Conservation (phyloP, 129 eudicot species). For the Tanacetum coccineum region DNA sequence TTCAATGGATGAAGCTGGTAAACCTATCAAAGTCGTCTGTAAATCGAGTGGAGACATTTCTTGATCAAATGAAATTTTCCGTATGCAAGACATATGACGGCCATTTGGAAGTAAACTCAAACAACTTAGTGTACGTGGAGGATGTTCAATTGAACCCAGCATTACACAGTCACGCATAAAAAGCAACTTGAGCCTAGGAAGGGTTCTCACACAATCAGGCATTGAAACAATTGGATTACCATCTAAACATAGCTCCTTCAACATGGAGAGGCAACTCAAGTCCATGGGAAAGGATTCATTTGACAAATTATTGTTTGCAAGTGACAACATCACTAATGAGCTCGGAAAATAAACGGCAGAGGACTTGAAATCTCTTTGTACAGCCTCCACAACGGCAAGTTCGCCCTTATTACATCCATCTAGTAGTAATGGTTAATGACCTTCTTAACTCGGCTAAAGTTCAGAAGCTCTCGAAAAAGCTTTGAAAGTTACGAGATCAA, state of each 20-base stretch:
- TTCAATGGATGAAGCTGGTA: constrained; percentile 12
- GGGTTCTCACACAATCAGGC: constrained; percentile 12
- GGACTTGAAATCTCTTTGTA: neutral
- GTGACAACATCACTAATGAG: constrained; percentile 2
- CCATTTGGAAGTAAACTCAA: neutral
- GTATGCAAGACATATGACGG: neutral
- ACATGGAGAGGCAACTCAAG: constrained; percentile 3
- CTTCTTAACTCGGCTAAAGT: neutral
- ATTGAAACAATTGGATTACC: constrained; percentile 3
- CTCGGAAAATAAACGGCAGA: neutral
- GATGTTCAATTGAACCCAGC: constrained; percentile 13
- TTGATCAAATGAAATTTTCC: constrained; percentile 6
- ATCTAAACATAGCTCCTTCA: constrained; percentile 18
- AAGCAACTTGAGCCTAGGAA: constrained; percentile 11
- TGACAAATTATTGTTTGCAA: constrained; percentile 2
- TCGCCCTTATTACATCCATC: neutral
- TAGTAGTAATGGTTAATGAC: neutral
- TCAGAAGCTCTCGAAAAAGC: neutral
- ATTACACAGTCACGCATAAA: neutral
- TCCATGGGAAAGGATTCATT: constrained; percentile 5
- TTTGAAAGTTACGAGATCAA: neutral
- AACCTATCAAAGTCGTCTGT: neutral
- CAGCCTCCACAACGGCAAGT: neutral
- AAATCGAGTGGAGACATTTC: constrained; percentile 4
- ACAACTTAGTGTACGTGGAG: constrained; percentile 1